Base-by-base conservation (phyloP, 2,329 filamentous ascomycete species). In the Colletotrichum spinosum region DNA sequence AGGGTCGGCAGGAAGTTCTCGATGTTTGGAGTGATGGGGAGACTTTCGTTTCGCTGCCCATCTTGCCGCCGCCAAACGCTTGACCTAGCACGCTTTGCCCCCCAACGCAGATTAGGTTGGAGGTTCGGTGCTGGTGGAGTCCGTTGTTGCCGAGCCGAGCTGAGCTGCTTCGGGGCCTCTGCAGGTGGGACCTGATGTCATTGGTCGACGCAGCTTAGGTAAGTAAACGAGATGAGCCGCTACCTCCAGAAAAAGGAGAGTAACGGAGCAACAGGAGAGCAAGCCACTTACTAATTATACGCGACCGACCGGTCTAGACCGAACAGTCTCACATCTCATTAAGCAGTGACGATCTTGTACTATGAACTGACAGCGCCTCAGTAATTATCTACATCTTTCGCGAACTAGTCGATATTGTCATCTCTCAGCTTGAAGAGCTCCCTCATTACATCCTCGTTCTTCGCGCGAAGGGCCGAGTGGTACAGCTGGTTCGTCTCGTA, bases 401-500 rank as follows among this genome's bases (percentile, higher is more conserved):
- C 9, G 46, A 13, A 51, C 44, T 67, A 90, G 70, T 90, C 86
- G 41, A 89, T 81, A 3, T 80, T 80, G 70, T 89, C 86, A 66
- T 97, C 93, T 69, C 93, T 86, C 74, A 97, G 76, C 55, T 84
- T 87, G 74, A 97, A 96, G 4, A 97, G 80, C 71, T 91, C 86
- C 70, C 86, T 87, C 72, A 97, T 81, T 15, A 97, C 87, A 69
- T 97, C 92, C 35, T 93, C 91, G 5, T 90, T 83, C 77, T 88
- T 92, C 55, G 85, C 84, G 65, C 92, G 84, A 48, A 97, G 76
- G 0, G 92, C 95, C 73, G 96, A 91, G 77, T 98, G 95, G 73
- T 96, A 96, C 84, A 97, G 87, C 33, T 85, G 83, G 75, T 97
- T 97, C 44, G 93, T 97, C 73, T 96, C 88, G 71, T 91, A 96